A percentile compares a stretch with the other conserved stretches of the same genome.
These are phyloP conservation scores for Huiozyma naganishii DNA, from an alignment of 805 yeast species.

Conservation along the genomic window DNA sequence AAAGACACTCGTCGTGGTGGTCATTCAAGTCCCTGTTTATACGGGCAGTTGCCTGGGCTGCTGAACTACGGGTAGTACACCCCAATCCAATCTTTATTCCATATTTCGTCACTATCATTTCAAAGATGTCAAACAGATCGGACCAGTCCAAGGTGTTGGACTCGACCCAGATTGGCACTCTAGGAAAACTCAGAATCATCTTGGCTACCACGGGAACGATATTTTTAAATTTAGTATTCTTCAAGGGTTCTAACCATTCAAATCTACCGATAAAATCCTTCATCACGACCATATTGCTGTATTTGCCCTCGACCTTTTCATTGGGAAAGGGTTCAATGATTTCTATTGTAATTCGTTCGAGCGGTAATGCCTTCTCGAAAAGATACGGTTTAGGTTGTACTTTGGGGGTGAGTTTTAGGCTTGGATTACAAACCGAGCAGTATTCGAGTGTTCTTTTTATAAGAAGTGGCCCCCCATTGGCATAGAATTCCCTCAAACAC, in stretches of 20 bases:
- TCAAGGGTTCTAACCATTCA: slow-evolving; percentile 24
- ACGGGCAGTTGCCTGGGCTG: too few species aligned
- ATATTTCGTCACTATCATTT: slow-evolving; percentile 14
- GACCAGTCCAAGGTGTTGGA: slow-evolving; percentile 21
- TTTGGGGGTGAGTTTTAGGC: slow-evolving; percentile 7
- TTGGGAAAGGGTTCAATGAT: slow-evolving; percentile 18
- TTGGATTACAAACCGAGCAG: slow-evolving; percentile 24
- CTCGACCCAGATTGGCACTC: slow-evolving; percentile 23
- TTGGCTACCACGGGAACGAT: slow-evolving; percentile 10
- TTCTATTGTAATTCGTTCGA: slow-evolving; percentile 24
- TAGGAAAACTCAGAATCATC: slow-evolving; percentile 13
- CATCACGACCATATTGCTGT: slow-evolving; percentile 19
- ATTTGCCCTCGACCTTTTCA: slow-evolving; percentile 17
- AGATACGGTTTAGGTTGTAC: too few species aligned
- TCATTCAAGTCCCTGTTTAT: slow-evolving; percentile 1
- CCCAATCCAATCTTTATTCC: slow-evolving; percentile 22
- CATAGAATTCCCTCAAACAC: slow-evolving; percentile 11
- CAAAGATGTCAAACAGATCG: slow-evolving; percentile 22
- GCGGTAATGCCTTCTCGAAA: slow-evolving; percentile 10
- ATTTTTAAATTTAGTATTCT: slow-evolving; percentile 14
- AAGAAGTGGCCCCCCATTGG: slow-evolving; percentile 19
- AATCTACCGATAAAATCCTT: slow-evolving; percentile 24
- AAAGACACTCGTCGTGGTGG: slow-evolving; percentile 14
- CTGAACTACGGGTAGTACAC: not conserved
- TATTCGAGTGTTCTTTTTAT: slow-evolving; percentile 11